Percentiles rank a stretch among this genome's conserved stretches.
phyloP scores from a whole-genome alignment of 169 alveolate genomes.

The Cardiosporidium cionae region DNA sequence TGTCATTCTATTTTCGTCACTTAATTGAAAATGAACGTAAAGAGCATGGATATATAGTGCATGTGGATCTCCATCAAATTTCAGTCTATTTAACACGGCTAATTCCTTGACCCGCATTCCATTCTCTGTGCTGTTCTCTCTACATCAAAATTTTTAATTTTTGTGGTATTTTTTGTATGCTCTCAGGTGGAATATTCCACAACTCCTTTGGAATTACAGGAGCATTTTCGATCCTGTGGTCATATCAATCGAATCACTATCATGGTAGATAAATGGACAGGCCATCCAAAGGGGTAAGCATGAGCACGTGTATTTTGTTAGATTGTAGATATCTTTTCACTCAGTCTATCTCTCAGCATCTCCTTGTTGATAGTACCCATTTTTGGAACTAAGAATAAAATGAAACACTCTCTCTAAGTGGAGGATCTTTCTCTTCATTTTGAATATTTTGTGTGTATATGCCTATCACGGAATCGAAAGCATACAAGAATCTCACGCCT shows the following conservation, averaged over 20 bases:
- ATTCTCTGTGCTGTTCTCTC: neutral
- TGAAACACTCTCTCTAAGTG: no score
- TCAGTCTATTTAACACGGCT: neutral
- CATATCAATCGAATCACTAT: constrained; percentile 78
- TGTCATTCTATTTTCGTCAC: neutral
- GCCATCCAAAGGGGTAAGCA: constrained; percentile 79
- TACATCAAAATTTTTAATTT: neutral
- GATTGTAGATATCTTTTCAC: no score
- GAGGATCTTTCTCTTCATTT: neutral
- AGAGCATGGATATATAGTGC: neutral
- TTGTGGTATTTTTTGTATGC: neutral
- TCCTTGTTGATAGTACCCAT: no score
- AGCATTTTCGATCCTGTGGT: constrained; percentile 82
- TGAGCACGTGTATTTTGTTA: no score
- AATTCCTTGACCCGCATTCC: neutral
- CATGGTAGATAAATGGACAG: constrained; percentile 79
- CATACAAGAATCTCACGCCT: no score
- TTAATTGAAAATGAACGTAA: neutral
- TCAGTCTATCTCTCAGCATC: no score
- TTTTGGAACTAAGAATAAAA: no score
- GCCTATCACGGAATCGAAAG: no score
- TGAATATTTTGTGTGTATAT: no score
- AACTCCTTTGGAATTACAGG: constrained; percentile 78
- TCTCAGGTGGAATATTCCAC: constrained; percentile 79
- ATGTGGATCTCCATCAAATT: neutral